Base-by-base conservation (phyloP, 1,284 basidiomycete species). In the Fomitopsis betulina region DNA sequence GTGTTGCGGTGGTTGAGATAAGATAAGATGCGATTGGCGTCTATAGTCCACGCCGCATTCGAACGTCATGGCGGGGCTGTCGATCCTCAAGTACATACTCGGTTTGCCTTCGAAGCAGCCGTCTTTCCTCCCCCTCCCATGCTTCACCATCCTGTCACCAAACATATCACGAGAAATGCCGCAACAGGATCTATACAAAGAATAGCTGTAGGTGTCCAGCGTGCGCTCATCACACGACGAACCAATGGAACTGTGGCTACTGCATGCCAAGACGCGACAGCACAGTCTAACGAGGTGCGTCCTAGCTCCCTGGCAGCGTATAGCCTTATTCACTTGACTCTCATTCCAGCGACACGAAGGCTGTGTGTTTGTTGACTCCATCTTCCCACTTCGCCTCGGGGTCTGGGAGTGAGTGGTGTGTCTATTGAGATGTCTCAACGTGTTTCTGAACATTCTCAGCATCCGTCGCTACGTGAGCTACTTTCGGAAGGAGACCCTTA, bases 401-500 rank as follows among this genome's bases (percentile, higher is more conserved):
- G 30, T 17, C 30, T 50, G 47, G 47, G 47, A 50, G 47, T 50
- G 47, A 50, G 47, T 33, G 6, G 7, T 15, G 23, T 32, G 5
- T 15, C 17, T 9, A 7, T n/a, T 23, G 30, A 35, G 9, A 23
- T 30, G 27, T 13, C 27, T 9, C 27, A 30, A 33, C 30, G 17
- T 15, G 5, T 25, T 50, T 30, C 47, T 32, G 13, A 50, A 27
- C 17, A 42, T n/a, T 52, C 21, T 27, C 60, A 88, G 89, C 65
- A 55, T 86, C 52, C 86, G 89, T 12, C 76, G 82, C 65, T 86
- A 84, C 63, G 70, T 88, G 43, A 86, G 83, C 23, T 62, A 80
- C 33, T 70, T 85, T 32, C 80, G 81, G 12, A 74, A 86, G 71
- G 82, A 88, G 45, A 64, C 70, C 15, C 72, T 90, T 2, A 70